Percentiles rank a stretch among this genome's conserved stretches.
These are phyloP conservation scores for Hanseniaspora nectarophila DNA, from an alignment of 805 yeast species.

Conservation along the genomic window DNA sequence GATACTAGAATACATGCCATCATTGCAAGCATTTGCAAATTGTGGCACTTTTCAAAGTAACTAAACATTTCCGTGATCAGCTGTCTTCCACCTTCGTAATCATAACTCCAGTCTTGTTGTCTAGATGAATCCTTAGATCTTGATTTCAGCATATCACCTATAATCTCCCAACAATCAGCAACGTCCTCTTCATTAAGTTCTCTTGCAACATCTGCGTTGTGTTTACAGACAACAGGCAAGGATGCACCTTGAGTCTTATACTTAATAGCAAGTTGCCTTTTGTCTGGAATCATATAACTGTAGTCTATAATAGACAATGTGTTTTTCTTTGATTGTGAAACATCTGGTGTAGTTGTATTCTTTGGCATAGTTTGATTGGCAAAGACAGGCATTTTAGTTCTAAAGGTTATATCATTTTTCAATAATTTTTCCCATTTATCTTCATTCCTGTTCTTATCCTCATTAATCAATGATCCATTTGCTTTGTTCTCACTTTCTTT, in stretches of 20 bases:
- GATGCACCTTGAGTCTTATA: slow-evolving; percentile 52
- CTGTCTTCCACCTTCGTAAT: slow-evolving; percentile 64
- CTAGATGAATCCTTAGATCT: slow-evolving; percentile 22
- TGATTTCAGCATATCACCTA: slow-evolving; percentile 31
- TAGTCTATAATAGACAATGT: slow-evolving; percentile 56
- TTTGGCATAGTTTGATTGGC: slow-evolving; percentile 35
- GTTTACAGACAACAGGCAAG: slow-evolving; percentile 52
- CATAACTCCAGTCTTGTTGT: slow-evolving; percentile 65
- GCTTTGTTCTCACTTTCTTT: background rate
- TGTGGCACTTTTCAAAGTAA: slow-evolving; percentile 51
- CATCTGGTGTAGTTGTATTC: slow-evolving; percentile 22
- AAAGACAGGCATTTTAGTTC: slow-evolving; percentile 29
- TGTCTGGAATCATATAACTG: slow-evolving; percentile 59
- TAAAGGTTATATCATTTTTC: slow-evolving; percentile 39
- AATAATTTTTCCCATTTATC: slow-evolving; percentile 60
- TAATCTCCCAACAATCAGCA: slow-evolving; percentile 62
- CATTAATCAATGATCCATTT: background rate
- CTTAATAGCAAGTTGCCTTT: slow-evolving; percentile 55
- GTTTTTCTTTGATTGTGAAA: slow-evolving; percentile 31
- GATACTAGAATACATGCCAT: slow-evolving; percentile 53
- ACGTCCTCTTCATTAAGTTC: slow-evolving; percentile 49
- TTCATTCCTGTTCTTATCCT: slow-evolving; percentile 21
- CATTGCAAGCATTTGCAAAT: slow-evolving; percentile 86
- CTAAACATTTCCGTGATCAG: slow-evolving; percentile 47
- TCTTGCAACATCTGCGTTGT: slow-evolving; percentile 61